Evolutionary conservation across 257 asterid genomes (phyloP), one percentile per base, ranked within the genome.

Genomic region (Asclepias syriaca): DNA sequence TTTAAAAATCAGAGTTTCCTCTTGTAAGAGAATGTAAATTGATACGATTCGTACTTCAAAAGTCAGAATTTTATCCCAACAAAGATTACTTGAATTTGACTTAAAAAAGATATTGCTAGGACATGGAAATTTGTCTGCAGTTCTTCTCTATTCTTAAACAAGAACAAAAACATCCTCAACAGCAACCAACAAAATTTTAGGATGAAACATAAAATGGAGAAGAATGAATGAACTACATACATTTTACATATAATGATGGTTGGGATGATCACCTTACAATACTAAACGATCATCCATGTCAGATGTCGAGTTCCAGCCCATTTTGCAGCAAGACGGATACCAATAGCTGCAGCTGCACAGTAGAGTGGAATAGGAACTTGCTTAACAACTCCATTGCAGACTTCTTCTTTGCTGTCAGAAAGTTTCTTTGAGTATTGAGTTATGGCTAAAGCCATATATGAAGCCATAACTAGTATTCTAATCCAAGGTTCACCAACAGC

Each of bases 401-500:
- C 86, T 6, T 54, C 78, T 68, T 70, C 87, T 63, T 71, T 77
- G 40, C 66, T 70, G 13, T 78, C 83, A 3, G 57, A 77, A 45
- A 74, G 73, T 18, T 49, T 75, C 63, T 75, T 79, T n/a, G 83
- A 80, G 24, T 74, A 82, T 63, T 83, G 85, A 70, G 78, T 18
- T 29, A 88, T 70, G 64, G 97, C 99, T 87, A 94, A 65, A n/a
- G 82, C 85, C 77, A 85, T 55, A 80, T 80, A 91, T 19, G 88
- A 87, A 13, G 58, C 75, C 79, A 91, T 86, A 46, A 66, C 87
- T 21, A 81, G n/a, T 8, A 84, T 69, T 77, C 97, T 80, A 64
- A 94, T 82, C 99, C 99, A 94, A 27, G 97, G 96, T 82, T 91
- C 98, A 73, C 99, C 99, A 0, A 94, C 90, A 1, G 87, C 99